A percentile compares a stretch with the other conserved stretches of the same genome.
phyloP scores from a whole-genome alignment of 805 yeast genomes.

The Hemisphaericaspora nanyangensis region DNA sequence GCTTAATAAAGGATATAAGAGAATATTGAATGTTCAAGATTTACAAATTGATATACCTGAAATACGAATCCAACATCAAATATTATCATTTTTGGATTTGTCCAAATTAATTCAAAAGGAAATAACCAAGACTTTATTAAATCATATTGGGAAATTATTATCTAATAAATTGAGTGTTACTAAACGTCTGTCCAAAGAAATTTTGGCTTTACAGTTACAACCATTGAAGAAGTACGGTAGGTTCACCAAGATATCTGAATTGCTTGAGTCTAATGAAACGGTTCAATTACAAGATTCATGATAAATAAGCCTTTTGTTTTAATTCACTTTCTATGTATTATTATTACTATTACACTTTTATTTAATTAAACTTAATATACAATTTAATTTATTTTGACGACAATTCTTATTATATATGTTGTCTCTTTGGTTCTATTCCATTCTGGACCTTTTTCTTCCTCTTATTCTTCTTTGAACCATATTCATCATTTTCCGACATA shows the following conservation, averaged over 20 bases:
- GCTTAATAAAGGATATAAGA: conserved; percentile 28
- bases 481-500: conserved; percentile 35
- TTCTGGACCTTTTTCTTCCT: conserved; percentile 35
- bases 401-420: conserved; percentile 21
- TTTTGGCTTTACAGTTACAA: conserved; percentile 5
- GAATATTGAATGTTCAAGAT: conserved; percentile 35
- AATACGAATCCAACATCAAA: conserved; percentile 23
- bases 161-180: conserved; percentile 26
- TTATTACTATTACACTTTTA: background rate
- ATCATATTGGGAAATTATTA: conserved; percentile 33
- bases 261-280: conserved; percentile 7
- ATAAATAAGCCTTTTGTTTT: too few species aligned
- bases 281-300: too few species aligned
- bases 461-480: conserved; percentile 28
- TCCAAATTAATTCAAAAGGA: conserved; percentile 29
- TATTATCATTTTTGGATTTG: conserved; percentile 34
- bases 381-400: background rate
- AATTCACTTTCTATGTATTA: background rate
- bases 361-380: conserved; percentile 1
- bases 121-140: conserved; percentile 27
- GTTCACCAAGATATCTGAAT: conserved; percentile 21
- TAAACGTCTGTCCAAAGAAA: conserved; percentile 10
- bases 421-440: conserved; percentile 36
- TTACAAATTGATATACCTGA: conserved; percentile 33
- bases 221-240: conserved; percentile 21